A percentile compares a stretch with the other conserved stretches of the same genome.
Conservation (phyloP, 2,329 filamentous ascomycete genomes). For the Pseudogymnoascus sp. region DNA sequence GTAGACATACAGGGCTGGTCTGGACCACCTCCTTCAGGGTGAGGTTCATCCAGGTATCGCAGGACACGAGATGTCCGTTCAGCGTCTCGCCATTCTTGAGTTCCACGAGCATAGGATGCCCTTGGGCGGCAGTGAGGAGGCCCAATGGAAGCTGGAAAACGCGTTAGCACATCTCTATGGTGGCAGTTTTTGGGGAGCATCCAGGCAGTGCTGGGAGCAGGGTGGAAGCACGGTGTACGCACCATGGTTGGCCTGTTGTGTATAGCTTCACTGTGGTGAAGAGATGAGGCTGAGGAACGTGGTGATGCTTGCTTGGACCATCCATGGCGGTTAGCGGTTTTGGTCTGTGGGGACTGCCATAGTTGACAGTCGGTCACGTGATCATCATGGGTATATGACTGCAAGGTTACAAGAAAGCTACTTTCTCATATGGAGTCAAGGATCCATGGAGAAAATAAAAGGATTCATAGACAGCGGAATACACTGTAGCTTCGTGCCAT, state of each 20-base stretch:
- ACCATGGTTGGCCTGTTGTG: slow-evolving; percentile 8
- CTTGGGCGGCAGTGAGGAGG: slow-evolving; percentile 89
- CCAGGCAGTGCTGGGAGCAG: background rate
- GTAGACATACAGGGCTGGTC: slow-evolving; percentile 64
- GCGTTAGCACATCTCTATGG: background rate
- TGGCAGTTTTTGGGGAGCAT: background rate
- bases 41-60: slow-evolving; percentile 99
- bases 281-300: background rate
- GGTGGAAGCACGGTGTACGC: background rate
- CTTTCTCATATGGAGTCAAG: background rate
- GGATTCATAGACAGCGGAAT: background rate
- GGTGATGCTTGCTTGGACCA: slow-evolving; percentile 8
- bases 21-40: slow-evolving; percentile 96
- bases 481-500: background rate
- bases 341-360: background rate
- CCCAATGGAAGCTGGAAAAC: slow-evolving; percentile 58
- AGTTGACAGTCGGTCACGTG: background rate
- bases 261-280: slow-evolving; percentile 4
- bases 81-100: slow-evolving; percentile 96
- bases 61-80: slow-evolving; percentile 91
- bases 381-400: background rate
- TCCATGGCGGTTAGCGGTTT: background rate
- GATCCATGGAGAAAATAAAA: background rate
- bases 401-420: background rate
- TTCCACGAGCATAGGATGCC: slow-evolving; percentile 96